Conservation (phyloP, 495 filamentous ascomycete genomes). For the Penicillium herquei region DNA sequence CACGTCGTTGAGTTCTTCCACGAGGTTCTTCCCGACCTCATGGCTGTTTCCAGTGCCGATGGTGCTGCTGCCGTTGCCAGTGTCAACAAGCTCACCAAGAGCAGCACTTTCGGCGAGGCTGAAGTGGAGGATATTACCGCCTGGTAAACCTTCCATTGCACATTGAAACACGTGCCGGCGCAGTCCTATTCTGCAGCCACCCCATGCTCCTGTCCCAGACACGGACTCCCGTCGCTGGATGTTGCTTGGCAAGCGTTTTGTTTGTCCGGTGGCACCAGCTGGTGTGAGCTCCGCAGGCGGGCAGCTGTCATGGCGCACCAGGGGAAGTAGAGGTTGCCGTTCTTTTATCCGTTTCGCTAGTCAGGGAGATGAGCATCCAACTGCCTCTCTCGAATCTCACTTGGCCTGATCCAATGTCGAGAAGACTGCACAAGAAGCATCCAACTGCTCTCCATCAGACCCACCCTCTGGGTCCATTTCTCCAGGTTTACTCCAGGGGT, state of each 20-base stretch:
- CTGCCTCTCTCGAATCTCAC: constrained; percentile 44
- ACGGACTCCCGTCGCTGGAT: constrained; percentile 12
- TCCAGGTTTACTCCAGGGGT: constrained; percentile 15
- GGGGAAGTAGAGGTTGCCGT: constrained; percentile 44
- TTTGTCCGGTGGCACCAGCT: not conserved
- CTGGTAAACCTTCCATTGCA: constrained; percentile 58
- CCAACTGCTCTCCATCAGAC: constrained; percentile 51
- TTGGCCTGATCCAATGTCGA: constrained; percentile 24
- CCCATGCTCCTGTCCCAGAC: constrained; percentile 24
- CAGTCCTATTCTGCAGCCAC: constrained; percentile 35
- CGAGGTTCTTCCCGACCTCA: constrained; percentile 81
- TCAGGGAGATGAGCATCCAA: constrained; percentile 51
- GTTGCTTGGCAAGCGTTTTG: constrained; percentile 1
- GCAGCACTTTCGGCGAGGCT: constrained; percentile 87
- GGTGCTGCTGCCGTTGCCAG: constrained; percentile 36
- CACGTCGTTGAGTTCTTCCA: constrained; percentile 83
- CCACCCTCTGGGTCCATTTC: constrained; percentile 33
- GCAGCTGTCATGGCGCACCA: constrained; percentile 17
- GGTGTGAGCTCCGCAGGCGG: not conserved
- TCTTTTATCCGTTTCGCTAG: constrained; percentile 45
- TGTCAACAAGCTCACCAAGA: constrained; percentile 61
- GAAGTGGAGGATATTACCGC: constrained; percentile 97
- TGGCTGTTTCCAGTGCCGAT: constrained; percentile 56
- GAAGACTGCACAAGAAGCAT: constrained; percentile 52
- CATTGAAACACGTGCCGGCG: constrained; percentile 11